phyloP scores from a whole-genome alignment of 352 stramenopile genomes.

The Globisporangium carolinianum region DNA sequence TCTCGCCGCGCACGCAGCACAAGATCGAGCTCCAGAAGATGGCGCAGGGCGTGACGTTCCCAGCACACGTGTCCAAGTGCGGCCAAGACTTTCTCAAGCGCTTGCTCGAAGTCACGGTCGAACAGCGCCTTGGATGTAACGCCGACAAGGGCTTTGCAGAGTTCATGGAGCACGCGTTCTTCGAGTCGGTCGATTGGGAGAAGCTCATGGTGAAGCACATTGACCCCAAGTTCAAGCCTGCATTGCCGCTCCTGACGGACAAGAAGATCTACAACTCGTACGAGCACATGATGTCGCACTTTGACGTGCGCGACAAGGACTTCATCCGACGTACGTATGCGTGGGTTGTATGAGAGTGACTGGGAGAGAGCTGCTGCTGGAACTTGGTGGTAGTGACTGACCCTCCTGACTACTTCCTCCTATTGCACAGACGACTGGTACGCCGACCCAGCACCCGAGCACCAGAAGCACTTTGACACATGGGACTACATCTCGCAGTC shows the following conservation, averaged over 20 bases:
- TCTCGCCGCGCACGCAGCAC: constrained; percentile 67
- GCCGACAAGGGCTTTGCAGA: constrained; percentile 67
- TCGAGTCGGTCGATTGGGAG: constrained; percentile 81
- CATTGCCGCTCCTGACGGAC: constrained; percentile 50
- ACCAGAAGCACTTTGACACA: constrained; percentile 82
- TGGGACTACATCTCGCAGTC: constrained; percentile 87
- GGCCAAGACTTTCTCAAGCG: constrained; percentile 75
- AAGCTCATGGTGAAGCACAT: constrained; percentile 87
- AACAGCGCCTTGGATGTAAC: constrained; percentile 68
- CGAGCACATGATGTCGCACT: constrained; percentile 86
- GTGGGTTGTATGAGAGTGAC: background rate
- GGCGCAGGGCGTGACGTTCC: constrained; percentile 58
- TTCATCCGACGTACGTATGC: constrained; percentile 72
- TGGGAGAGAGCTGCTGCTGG: background rate
- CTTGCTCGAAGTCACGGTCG: constrained; percentile 72
- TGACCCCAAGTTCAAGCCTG: constrained; percentile 73
- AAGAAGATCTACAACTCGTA: constrained; percentile 85
- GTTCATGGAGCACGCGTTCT: constrained; percentile 88
- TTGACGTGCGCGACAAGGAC: constrained; percentile 78
- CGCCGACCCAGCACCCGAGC: constrained; percentile 53
- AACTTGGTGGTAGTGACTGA: background rate
- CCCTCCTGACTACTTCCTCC: background rate
- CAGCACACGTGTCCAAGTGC: constrained; percentile 47
- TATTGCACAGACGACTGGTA: constrained; percentile 65
- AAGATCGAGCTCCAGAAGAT: constrained; percentile 82